Percentiles rank a stretch among this genome's conserved stretches.
These are phyloP conservation scores for Ceratobasidium sp. DNA, from an alignment of 1,284 basidiomycete species.

Conservation along the genomic window DNA sequence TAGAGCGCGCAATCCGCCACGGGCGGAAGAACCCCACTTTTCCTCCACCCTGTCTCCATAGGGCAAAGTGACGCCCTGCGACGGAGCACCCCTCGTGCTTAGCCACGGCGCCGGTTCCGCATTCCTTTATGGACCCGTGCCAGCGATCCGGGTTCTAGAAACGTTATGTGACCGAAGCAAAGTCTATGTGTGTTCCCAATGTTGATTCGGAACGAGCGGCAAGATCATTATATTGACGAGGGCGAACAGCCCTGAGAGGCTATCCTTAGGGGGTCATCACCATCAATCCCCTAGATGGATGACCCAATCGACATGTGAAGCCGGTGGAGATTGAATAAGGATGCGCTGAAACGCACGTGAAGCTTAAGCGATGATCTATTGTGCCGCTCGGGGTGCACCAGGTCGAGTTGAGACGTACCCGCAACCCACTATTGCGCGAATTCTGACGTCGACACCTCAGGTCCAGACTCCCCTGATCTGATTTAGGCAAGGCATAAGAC, in stretches of 20 bases:
- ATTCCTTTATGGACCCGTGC: neutral
- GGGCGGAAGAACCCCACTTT: conserved; percentile 12
- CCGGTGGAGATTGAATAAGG: neutral
- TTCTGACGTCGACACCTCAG: conserved; percentile 18
- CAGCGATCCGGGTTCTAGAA: neutral
- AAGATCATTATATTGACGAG: conserved; percentile 10
- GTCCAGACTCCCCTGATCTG: conserved; percentile 17
- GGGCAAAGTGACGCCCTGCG: neutral
- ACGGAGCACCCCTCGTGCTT: neutral
- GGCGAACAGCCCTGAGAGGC: neutral
- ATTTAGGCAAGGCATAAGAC: neutral
- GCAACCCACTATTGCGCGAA: too few species aligned
- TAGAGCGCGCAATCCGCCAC: neutral
- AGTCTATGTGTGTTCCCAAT: neutral
- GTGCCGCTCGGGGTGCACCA: neutral
- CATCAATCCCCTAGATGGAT: neutral
- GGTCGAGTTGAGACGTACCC: neutral
- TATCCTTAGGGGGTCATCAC: neutral
- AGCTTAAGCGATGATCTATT: neutral
- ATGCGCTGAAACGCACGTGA: conserved; percentile 17
- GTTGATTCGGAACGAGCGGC: neutral
- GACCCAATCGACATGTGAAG: neutral
- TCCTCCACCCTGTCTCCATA: neutral
- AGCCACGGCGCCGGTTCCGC: neutral
- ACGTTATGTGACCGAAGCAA: neutral